These are phyloP conservation scores for Microbotryum intermedium DNA, from an alignment of 1,284 basidiomycete genomes.

Conservation along the genomic window DNA sequence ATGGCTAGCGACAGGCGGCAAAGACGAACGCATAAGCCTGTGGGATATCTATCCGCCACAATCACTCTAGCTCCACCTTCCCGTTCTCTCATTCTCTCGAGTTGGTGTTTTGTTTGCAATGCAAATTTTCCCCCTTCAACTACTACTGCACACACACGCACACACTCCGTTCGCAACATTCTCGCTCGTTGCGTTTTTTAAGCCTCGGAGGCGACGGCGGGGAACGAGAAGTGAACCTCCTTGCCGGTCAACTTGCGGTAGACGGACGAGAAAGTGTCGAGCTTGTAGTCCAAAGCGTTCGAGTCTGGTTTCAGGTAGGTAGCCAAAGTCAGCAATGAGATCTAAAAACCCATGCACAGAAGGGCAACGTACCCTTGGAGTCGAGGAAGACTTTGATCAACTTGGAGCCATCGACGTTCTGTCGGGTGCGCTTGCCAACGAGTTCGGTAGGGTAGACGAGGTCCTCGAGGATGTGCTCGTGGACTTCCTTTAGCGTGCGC, in stretches of 20 bases:
- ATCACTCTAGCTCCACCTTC: no score
- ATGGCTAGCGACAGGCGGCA: constrained; percentile 31
- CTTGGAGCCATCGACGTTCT: constrained; percentile 82
- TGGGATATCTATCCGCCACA: constrained; percentile 30
- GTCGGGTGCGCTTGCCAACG: constrained; percentile 92
- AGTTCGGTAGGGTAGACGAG: constrained; percentile 97
- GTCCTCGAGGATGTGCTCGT: constrained; percentile 97
- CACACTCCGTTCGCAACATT: no score
- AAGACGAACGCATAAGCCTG: constrained; percentile 30
- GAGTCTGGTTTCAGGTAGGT: constrained; percentile 76
- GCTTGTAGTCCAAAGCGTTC: constrained; percentile 98
- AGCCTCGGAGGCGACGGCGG: no score
- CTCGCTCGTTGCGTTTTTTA: no score
- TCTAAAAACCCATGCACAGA: neutral
- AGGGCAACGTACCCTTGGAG: constrained; percentile 49
- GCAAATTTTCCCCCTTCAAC: no score
- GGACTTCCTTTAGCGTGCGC: constrained; percentile 94
- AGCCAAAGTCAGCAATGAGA: neutral
- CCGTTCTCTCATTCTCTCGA: no score
- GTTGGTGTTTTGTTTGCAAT: no score
- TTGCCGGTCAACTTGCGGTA: constrained; percentile 56
- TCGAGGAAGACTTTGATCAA: constrained; percentile 62
- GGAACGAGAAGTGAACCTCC: no score
- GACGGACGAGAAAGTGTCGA: constrained; percentile 86
- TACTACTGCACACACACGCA: no score